Base-by-base conservation (phyloP, 2,329 filamentous ascomycete species). In the Fusarium sp. region DNA sequence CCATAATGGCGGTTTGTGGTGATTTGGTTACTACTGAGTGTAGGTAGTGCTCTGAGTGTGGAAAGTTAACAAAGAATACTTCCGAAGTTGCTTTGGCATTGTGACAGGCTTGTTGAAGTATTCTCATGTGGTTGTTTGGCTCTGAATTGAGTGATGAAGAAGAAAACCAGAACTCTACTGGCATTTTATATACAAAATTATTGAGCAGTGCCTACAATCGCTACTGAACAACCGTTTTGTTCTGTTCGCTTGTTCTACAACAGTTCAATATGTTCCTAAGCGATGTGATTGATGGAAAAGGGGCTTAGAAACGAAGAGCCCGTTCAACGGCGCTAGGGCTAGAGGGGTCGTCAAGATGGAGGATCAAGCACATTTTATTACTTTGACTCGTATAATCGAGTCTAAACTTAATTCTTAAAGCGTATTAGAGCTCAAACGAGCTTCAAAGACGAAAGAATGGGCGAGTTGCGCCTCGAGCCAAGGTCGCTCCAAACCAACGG, bases 391-490 rank as follows among this genome's bases (percentile, higher is more conserved):
- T n/a, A 45, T 4, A 25, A 3, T 13, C 1, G 10, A 38, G 17
- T n/a, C 11, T 13, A 22, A 5, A 0, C 2, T 3, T 14, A 7
- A 5, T 6, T 9, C 1, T 7, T 6, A 14, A n/a, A 20, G 38
- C 27, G 9, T 39, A n/a, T 38, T 33, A 5, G 25, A 38, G 13
- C 33, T 46, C 2, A 12, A 5, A 14, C 1, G n/a, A 15, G 41
- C 14, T 22, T 33, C 12, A 18, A 29, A n/a, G 25, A 20, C n/a
- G 31, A 15, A 22, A 18, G 10, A 27, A 11, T 35, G 22, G 15
- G 17, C 31, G 25, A 39, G 33, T 22, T 58, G 31, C 52, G 15
- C 17, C 41, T 29, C 41, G 10, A 45, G 27, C 27, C 20, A 31
- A 17, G 7, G 22, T 33, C 10, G 6, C 39, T 46, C 7, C 3